A percentile compares a stretch with the other conserved stretches of the same genome.
These are phyloP conservation scores for Aureobasidium leucospermi DNA, from an alignment of 2,329 filamentous ascomycete genomes.

Conservation along the genomic window DNA sequence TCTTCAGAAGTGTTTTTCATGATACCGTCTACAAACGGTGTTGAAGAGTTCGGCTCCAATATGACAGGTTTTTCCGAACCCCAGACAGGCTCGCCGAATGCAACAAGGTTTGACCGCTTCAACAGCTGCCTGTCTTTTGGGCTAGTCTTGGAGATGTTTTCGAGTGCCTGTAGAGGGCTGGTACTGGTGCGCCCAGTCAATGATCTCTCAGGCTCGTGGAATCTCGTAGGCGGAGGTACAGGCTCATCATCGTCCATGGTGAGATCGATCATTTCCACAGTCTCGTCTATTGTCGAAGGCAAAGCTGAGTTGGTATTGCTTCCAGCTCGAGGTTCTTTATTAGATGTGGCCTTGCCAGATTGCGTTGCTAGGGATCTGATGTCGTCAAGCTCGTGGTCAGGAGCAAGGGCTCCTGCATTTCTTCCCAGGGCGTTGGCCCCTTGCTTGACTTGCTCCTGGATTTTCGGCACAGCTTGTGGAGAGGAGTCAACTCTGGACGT, in stretches of 20 bases:
- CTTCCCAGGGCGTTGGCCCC: not conserved
- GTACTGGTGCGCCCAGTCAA: not conserved
- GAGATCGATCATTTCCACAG: not conserved
- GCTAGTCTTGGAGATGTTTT: not conserved
- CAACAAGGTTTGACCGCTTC: not conserved
- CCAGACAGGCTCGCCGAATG: not conserved
- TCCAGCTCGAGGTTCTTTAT: not conserved
- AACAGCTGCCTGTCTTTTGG: no score
- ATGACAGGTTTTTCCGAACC: no score
- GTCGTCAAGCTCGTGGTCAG: not conserved
- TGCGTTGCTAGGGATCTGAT: not conserved
- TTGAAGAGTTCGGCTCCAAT: no score
- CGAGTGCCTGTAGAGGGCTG: not conserved
- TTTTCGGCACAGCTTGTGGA: not conserved
- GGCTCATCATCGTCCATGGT: slow-evolving; percentile 1
- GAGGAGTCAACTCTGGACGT: not conserved
- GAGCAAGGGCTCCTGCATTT: not conserved
- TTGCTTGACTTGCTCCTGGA: not conserved
- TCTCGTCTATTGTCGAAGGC: not conserved
- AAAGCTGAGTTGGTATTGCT: not conserved
- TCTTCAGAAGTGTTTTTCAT: no score
- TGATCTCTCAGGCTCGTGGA: not conserved
- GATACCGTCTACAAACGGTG: no score
- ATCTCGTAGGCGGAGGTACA: not conserved
- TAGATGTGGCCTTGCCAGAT: not conserved